Evolutionary conservation across 2,329 filamentous ascomycete genomes (phyloP).

Genomic region (Arthrinium phaeospermum): DNA sequence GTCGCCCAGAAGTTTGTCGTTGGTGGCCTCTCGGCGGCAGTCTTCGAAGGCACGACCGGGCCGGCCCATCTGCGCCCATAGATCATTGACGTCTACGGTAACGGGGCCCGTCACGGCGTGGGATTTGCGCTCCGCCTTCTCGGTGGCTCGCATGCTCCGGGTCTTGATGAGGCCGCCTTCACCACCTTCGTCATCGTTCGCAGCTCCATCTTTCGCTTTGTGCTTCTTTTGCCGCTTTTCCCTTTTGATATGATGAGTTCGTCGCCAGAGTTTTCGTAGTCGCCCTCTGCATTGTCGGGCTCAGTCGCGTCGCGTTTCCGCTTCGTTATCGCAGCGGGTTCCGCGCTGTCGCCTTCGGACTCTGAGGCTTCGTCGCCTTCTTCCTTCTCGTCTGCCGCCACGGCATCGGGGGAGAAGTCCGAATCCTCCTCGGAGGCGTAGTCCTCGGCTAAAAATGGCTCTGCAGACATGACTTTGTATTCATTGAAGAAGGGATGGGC

Average conservation of each 20-base stretch:
- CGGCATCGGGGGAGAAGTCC: conserved; percentile 70
- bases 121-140: conserved; percentile 65
- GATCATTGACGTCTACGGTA: conserved; percentile 73
- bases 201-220: conserved; percentile 51
- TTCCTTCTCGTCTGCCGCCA: conserved; percentile 47
- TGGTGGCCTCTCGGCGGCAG: not conserved
- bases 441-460: conserved; percentile 51
- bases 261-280: conserved; percentile 73
- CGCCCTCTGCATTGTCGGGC: conserved; percentile 50
- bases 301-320: conserved; percentile 38
- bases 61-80: conserved; percentile 71
- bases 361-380: conserved; percentile 55
- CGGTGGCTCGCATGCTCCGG: conserved; percentile 69
- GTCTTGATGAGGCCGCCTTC: conserved; percentile 74
- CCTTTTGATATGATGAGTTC: conserved; percentile 70
- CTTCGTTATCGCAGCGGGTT: conserved; percentile 34
- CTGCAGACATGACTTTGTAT: conserved; percentile 46
- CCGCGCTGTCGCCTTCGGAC: conserved; percentile 46
- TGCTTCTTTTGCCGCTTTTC: conserved; percentile 57
- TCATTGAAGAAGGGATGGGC: conserved; percentile 22
- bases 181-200: conserved; percentile 59
- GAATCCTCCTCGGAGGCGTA: conserved; percentile 77
- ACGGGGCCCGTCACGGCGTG: conserved; percentile 61
- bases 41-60: conserved; percentile 40
- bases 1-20: not conserved